Conservation (phyloP, 106 monocot species). For the Hemerocallis citrina region DNA sequence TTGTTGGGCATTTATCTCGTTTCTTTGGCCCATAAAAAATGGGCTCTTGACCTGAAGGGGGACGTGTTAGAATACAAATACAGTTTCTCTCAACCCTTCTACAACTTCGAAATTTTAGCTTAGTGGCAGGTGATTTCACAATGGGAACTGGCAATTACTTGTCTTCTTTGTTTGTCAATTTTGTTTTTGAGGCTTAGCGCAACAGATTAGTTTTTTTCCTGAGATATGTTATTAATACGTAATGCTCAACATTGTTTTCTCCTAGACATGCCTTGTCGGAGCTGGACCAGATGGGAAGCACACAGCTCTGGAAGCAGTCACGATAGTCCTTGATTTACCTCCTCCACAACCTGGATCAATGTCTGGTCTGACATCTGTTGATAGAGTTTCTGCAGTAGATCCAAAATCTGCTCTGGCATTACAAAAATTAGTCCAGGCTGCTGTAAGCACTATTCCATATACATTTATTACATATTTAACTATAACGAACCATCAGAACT, state of each 20-base stretch:
- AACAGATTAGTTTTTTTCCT: no score
- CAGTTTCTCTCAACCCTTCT: no score
- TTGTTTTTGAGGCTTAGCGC: no score
- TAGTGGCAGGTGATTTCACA: no score
- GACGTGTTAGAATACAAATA: no score
- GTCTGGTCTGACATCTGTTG: conserved; percentile 84
- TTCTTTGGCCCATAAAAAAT: no score
- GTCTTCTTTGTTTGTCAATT: no score
- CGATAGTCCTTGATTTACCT: conserved; percentile 96
- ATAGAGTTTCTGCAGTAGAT: conserved; percentile 90
- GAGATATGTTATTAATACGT: no score
- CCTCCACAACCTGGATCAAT: conserved; percentile 95
- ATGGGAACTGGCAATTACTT: no score
- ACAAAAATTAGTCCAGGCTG: conserved; percentile 93
- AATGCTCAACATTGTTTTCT: conserved; percentile 2
- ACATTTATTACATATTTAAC: neutral
- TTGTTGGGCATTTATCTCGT: no score
- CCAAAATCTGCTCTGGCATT: conserved; percentile 95
- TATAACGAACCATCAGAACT: neutral
- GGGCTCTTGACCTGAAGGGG: no score
- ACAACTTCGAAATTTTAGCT: no score
- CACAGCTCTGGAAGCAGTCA: conserved; percentile 95
- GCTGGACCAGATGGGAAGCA: conserved; percentile 98
- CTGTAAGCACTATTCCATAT: conserved; percentile 49
- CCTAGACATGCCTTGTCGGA: conserved; percentile 96